These are phyloP conservation scores for Fennellomyces sp. DNA, from an alignment of 371 early-diverging fungal species.

Conservation along the genomic window DNA sequence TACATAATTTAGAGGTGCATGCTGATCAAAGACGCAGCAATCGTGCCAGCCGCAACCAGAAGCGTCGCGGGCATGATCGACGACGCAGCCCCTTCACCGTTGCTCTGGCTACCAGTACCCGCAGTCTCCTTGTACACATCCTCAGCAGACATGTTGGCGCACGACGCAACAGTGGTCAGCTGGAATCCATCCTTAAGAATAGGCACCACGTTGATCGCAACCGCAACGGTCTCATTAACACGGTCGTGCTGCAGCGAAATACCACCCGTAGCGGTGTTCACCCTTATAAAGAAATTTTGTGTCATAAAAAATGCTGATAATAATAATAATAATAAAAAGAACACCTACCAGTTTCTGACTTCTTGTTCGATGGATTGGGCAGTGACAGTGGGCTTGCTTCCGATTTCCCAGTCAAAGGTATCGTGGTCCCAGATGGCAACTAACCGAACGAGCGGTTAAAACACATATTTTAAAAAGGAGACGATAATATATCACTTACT, in stretches of 20 bases:
- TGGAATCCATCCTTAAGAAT: conserved; percentile 17
- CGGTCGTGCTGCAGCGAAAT: conserved; percentile 48
- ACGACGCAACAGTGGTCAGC: conserved; percentile 14
- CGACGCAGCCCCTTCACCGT: background rate
- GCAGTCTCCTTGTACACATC: conserved; percentile 18
- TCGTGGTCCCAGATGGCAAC: conserved; percentile 27
- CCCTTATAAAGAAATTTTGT: too few species aligned
- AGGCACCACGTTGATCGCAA: conserved; percentile 51
- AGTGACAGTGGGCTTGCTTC: conserved; percentile 3
- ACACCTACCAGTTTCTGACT: conserved; percentile 14
- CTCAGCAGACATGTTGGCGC: conserved; percentile 16
- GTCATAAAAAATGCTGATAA: too few species aligned
- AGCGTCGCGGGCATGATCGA: background rate
- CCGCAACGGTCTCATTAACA: conserved; percentile 36
- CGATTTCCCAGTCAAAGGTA: conserved; percentile 19
- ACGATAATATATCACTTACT: too few species aligned
- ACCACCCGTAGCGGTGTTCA: conserved; percentile 34
- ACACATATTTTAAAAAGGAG: too few species aligned
- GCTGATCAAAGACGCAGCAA: background rate
- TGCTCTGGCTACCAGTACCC: background rate
- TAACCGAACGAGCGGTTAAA: too few species aligned
- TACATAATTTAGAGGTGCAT: background rate
- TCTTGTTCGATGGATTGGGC: conserved; percentile 22
- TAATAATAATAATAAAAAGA: too few species aligned
- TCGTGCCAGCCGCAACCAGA: background rate